Evolutionary conservation across 1,284 basidiomycete genomes (phyloP), one percentile per base, ranked within the genome.

Genomic region (Cutaneotrichosporon cyanovorans): DNA sequence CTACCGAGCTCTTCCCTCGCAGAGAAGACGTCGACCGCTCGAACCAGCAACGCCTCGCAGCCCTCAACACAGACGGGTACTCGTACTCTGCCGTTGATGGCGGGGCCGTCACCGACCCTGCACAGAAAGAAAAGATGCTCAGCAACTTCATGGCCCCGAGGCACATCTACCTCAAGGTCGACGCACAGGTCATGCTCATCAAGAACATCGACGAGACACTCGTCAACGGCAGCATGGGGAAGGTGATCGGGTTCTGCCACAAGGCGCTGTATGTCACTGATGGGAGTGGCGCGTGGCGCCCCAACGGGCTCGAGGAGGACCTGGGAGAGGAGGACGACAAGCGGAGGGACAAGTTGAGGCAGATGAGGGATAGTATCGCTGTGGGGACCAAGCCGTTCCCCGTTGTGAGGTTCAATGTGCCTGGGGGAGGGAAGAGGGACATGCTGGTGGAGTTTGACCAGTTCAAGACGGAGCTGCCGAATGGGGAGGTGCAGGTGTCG

Each of bases 1-100:
- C 88, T 5, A 90, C 87, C 14, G 86, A 89, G 65, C 73, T 92
- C 80, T 89, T 83, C 69, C 90, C 93, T 10, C 80, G 82, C 4
- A 81, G 93, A 40, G 81, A 88, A 37, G 86, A 96, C 51, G 92
- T 74, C 16, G 85, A 90, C 34, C 68, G 69, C 19, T 80, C 88
- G 6, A 96, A 96, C 69, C 62, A 62, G 15, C 63, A 64, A 4
- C 82, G 88, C 16, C 78, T 95, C 55, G 57, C 56, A 8, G 61
- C 59, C 16, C 59, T 72, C 32, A 59, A 60, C 23, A 60, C 77
- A 0, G 68, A 80, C 12, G 62, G 74, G 43, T 72, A 74, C 46
- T 66, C 65, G 2, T 87, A 75, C 62, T 25, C 37, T 2, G 75
- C 83, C 0, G 50, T 58, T 0, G 85, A 87, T 58, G 71, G 74